phyloP scores from a whole-genome alignment of 192 early-diverging fungal genomes.

The Coemansia sp. region DNA sequence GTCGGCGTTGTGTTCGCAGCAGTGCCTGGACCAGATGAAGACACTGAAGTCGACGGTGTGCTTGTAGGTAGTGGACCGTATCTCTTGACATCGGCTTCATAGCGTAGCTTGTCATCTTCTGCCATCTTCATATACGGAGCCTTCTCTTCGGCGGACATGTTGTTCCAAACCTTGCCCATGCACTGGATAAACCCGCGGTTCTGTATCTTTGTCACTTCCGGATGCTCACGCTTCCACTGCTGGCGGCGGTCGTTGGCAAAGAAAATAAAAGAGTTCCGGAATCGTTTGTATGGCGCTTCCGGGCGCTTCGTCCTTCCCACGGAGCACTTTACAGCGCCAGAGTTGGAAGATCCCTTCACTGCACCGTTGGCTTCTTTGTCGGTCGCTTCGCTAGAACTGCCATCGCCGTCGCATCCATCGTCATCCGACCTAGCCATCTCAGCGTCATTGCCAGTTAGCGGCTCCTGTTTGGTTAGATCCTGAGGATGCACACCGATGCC shows the following conservation, averaged over 20 bases:
- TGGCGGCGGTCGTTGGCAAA: constrained; percentile 52
- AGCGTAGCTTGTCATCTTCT: constrained; percentile 46
- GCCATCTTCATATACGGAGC: constrained; percentile 46
- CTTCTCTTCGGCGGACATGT: constrained; percentile 36
- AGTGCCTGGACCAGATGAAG: background rate
- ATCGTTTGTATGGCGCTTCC: constrained; percentile 43
- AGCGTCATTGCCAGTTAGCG: background rate
- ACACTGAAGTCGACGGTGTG: constrained; percentile 4
- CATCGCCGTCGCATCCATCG: constrained; percentile 29
- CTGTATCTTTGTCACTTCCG: constrained; percentile 40
- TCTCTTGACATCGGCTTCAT: constrained; percentile 47
- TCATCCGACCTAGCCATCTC: constrained; percentile 13
- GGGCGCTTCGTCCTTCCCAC: constrained; percentile 12
- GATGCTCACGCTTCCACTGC: constrained; percentile 33
- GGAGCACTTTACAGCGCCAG: constrained; percentile 7
- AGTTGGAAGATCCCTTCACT: background rate
- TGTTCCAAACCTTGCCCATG: constrained; percentile 52
- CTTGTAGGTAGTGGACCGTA: constrained; percentile 32
- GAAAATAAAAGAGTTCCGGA: constrained; percentile 55
- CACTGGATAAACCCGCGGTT: constrained; percentile 51
- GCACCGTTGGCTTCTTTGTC: background rate
- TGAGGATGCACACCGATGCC: background rate
- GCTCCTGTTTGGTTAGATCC: background rate
- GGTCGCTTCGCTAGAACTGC: constrained; percentile 5
- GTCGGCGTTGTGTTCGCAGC: background rate